Percentiles rank a stretch among this genome's conserved stretches.
phyloP scores from a whole-genome alignment of 768 basidiomycete species.

The Holtermannia corniformis region DNA sequence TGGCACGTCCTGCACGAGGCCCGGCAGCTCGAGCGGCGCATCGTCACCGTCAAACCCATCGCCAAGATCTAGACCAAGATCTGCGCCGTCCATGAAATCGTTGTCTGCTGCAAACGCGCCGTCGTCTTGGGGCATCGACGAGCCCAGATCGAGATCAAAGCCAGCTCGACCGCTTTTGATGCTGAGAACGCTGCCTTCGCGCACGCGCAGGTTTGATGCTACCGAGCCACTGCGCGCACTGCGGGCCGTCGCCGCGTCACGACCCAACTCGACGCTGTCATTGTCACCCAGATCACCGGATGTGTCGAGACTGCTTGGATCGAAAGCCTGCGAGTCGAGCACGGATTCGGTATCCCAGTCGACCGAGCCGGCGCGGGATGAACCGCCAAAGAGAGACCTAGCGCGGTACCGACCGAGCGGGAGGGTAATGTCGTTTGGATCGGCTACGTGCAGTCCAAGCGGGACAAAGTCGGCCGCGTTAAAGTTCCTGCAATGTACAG shows the following conservation, averaged over 20 bases:
- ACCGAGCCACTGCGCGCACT: constrained; percentile 4
- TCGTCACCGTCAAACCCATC: constrained; percentile 36
- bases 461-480: constrained; percentile 54
- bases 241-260: constrained; percentile 12
- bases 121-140: no score
- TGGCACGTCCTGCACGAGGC: constrained; percentile 61
- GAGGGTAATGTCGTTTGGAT: constrained; percentile 10
- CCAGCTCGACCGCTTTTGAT: constrained; percentile 12
- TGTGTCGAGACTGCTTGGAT: constrained; percentile 21
- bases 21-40: constrained; percentile 47
- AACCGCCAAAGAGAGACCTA: constrained; percentile 23
- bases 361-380: constrained; percentile 17
- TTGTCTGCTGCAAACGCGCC: constrained; percentile 4
- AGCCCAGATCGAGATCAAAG: constrained; percentile 7
- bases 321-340: constrained; percentile 33
- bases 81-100: constrained; percentile 42
- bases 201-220: neutral
- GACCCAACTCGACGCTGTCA: constrained; percentile 22
- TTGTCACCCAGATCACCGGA: constrained; percentile 19
- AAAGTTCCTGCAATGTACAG: constrained; percentile 13
- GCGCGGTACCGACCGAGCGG: constrained; percentile 25
- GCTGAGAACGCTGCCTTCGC: neutral
- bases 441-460: constrained; percentile 9
- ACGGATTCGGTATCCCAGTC: constrained; percentile 17
- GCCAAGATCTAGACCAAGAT: constrained; percentile 56